These are phyloP conservation scores for Tardiomyces digboiensis DNA, from an alignment of 1,139 yeast species.

Conservation along the genomic window DNA sequence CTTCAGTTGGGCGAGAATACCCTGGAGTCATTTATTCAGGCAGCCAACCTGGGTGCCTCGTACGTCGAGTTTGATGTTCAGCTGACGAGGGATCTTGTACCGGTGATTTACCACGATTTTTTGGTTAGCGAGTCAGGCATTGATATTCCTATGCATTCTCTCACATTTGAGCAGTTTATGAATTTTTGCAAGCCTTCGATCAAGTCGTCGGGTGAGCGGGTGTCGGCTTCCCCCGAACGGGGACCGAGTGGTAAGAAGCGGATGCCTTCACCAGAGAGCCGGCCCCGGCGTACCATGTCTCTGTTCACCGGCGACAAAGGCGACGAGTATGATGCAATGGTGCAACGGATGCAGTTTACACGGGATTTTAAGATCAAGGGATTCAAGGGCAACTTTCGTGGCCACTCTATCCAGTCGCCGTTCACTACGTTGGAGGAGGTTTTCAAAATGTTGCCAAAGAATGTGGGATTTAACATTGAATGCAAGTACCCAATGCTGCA, in stretches of 20 bases:
- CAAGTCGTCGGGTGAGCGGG: neutral
- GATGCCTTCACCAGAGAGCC: conserved; percentile 1
- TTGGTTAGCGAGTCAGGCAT: conserved; percentile 94
- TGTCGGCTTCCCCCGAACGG: neutral
- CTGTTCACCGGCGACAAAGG: conserved; percentile 14
- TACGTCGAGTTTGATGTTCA: conserved; percentile 88
- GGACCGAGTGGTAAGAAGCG: neutral
- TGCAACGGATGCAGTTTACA: conserved; percentile 73
- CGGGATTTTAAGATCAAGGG: conserved; percentile 82
- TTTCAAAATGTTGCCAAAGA: conserved; percentile 68
- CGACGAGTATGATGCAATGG: conserved; percentile 26
- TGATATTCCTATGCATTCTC: conserved; percentile 91
- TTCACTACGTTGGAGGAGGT: conserved; percentile 85
- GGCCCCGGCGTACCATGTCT: conserved; percentile 16
- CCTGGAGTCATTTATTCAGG: conserved; percentile 90
- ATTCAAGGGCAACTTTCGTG: conserved; percentile 87
- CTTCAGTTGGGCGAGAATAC: conserved; percentile 95
- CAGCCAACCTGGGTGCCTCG: conserved; percentile 86
- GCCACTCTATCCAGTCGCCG: conserved; percentile 82
- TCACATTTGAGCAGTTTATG: conserved; percentile 85
- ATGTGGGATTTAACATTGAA: conserved; percentile 91
- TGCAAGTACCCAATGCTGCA: conserved; percentile 94
- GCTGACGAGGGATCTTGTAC: conserved; percentile 84
- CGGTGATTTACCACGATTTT: conserved; percentile 94
- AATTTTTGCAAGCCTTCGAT: conserved; percentile 31